A percentile compares a stretch with the other conserved stretches of the same genome.
Evolutionary conservation across 2,329 filamentous ascomycete species (phyloP).

Genomic region (Fusarium haematococcum): DNA sequence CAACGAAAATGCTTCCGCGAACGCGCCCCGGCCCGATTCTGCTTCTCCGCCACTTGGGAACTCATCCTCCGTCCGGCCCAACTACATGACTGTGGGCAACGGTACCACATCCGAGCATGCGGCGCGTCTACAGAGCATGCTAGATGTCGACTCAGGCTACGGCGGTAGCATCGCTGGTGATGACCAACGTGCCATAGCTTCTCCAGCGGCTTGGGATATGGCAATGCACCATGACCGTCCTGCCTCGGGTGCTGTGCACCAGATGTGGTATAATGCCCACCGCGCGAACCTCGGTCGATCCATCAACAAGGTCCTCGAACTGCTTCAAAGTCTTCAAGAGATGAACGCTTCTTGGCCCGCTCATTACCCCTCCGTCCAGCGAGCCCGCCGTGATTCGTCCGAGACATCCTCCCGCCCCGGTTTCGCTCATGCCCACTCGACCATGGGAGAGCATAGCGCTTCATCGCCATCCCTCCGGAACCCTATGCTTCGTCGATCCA

Average conservation of each 20-base stretch:
- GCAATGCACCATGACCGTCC: conserved; percentile 56
- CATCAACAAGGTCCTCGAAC: conserved; percentile 87
- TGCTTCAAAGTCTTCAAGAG: conserved; percentile 84
- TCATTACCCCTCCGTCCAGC: conserved; percentile 89
- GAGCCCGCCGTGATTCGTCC: conserved; percentile 61
- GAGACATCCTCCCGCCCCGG: conserved; percentile 68
- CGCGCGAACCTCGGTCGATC: conserved; percentile 86
- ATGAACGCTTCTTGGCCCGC: conserved; percentile 95
- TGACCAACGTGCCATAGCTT: conserved; percentile 61
- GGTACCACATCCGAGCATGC: conserved; percentile 86
- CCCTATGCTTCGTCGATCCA: conserved; percentile 72
- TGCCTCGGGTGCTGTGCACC: conserved; percentile 87
- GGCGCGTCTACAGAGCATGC: conserved; percentile 80
- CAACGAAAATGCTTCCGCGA: conserved; percentile 36
- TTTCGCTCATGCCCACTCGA: conserved; percentile 73
- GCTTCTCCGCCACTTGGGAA: conserved; percentile 40
- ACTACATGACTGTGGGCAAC: conserved; percentile 89
- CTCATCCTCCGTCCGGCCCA: conserved; percentile 57
- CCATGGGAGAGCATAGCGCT: conserved; percentile 60
- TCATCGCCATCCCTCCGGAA: conserved; percentile 57
- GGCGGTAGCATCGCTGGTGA: conserved; percentile 82
- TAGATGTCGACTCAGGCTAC: conserved; percentile 93
- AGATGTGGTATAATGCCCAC: conserved; percentile 95
- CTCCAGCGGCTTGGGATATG: conserved; percentile 59
- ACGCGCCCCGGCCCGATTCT: conserved; percentile 42